Base-by-base conservation (phyloP, 371 early-diverging fungal species). In the Mortierella sp. region DNA sequence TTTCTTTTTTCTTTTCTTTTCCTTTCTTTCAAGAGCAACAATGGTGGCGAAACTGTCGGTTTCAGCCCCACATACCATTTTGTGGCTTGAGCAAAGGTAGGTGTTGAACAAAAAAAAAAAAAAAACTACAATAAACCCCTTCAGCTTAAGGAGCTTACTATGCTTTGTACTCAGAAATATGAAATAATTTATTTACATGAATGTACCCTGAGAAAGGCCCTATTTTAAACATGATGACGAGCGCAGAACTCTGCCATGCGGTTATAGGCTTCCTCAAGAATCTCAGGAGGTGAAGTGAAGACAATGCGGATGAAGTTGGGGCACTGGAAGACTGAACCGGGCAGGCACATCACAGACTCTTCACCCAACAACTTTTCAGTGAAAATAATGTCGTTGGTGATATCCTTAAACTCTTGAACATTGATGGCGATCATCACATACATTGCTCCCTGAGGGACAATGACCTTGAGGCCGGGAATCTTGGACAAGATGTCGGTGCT, bases 361-460 rank as follows among this genome's bases (percentile, higher is more conserved):
- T 97, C 97, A 62, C 90, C 89, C 61, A 93, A 87, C 63, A 97
- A 88, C 83, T 92, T 93, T 73, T 93, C 93, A 57, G 92, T 92
- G 72, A 96, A 96, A 49, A 94, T 92, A 30, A 94, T 89, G 73
- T 96, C 97, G 59, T 92, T 88, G 2, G 75, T 66, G 62, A 97
- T 92, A 59, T 89, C 93, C 70, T 88, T 88, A 83, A 97, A 96
- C 67, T 91, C 80, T n/a, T 83, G 83, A 22, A 91, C 59, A 63
- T 95, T 84, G 64, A 96, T 90, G 35, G 92, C 91, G 30, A 95
- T 92, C 97, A 97, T 97, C 87, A 96, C 89, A 83, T 96, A 97
- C 97, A 97, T 96, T 62, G 97, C 96, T 59, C 97, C 97, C 86
- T 96, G 95, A 26, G 97, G 96, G 12, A 89, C 83, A 26, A 97